A percentile compares a stretch with the other conserved stretches of the same genome.
Evolutionary conservation across 208 protist genomes (phyloP).

Genomic region (Wallacemonas sp.): DNA sequence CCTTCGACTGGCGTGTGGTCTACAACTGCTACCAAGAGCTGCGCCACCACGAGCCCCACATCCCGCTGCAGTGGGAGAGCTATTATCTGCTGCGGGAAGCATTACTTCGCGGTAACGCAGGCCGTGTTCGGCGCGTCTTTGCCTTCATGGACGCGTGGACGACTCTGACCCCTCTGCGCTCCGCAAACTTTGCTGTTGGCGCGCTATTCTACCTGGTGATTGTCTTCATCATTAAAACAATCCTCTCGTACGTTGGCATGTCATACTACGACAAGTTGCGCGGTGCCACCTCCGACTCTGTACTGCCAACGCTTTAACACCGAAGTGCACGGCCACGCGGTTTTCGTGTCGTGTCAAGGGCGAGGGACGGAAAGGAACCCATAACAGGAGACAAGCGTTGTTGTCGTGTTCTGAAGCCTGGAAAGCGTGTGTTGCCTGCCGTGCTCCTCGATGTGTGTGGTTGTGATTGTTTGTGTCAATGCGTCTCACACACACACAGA

Average conservation of each 20-base stretch:
- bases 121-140: constrained; percentile 59
- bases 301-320: constrained; percentile 7
- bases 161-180: constrained; percentile 55
- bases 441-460: not conserved
- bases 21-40: constrained; percentile 90
- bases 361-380: too few species aligned
- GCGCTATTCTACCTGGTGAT: constrained; percentile 46
- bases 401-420: too few species aligned
- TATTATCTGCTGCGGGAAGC: constrained; percentile 77
- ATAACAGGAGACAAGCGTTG: too few species aligned
- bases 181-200: constrained; percentile 54
- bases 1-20: constrained; percentile 89
- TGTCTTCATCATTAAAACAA: constrained; percentile 56
- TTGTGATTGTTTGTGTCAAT: not conserved
- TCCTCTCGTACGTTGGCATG: constrained; percentile 35
- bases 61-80: constrained; percentile 81
- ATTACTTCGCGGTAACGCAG: constrained; percentile 56
- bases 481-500: too few species aligned
- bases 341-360: too few species aligned
- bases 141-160: constrained; percentile 87
- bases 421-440: too few species aligned
- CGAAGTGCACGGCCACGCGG: not conserved
- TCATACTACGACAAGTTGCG: constrained; percentile 40
- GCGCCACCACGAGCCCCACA: constrained; percentile 55
- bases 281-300: constrained; percentile 7